A percentile compares a stretch with the other conserved stretches of the same genome.
These are phyloP conservation scores for Calycina herbarum DNA, from an alignment of 2,329 filamentous ascomycete species.

Conservation along the genomic window DNA sequence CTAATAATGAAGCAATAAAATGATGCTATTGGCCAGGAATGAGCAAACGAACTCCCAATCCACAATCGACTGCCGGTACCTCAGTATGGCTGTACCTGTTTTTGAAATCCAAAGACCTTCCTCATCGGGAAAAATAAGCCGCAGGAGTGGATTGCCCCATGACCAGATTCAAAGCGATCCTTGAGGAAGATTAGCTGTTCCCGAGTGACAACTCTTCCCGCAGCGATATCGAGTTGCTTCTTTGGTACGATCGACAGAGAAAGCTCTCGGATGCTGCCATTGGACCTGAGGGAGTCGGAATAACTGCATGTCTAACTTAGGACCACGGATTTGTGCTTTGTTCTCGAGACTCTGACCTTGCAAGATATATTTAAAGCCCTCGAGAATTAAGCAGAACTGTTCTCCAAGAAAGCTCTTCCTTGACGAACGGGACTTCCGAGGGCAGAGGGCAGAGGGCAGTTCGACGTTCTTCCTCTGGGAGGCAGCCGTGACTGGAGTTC, in stretches of 20 bases:
- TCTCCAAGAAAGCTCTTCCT: too few species aligned
- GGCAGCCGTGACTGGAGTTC: too few species aligned
- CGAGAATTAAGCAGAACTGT: too few species aligned
- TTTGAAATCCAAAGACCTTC: background rate
- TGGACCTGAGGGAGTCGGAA: too few species aligned
- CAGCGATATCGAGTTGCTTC: background rate
- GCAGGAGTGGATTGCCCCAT: background rate
- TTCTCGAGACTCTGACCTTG: too few species aligned
- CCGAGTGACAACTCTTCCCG: background rate
- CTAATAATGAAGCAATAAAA: background rate
- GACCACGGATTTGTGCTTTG: too few species aligned
- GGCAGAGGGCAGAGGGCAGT: too few species aligned
- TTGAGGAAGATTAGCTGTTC: background rate
- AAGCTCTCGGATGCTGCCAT: background rate
- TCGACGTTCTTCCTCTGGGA: too few species aligned
- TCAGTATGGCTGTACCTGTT: background rate
- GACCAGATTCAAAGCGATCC: background rate
- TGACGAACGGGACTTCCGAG: too few species aligned
- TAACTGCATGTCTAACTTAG: too few species aligned
- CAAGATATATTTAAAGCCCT: too few species aligned
- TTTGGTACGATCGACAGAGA: background rate
- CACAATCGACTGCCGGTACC: background rate
- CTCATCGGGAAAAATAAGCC: background rate
- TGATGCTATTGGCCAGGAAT: background rate
- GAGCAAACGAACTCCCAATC: background rate